phyloP scores from a whole-genome alignment of 148 eudicot species.

The Nepenthes gracilis region DNA sequence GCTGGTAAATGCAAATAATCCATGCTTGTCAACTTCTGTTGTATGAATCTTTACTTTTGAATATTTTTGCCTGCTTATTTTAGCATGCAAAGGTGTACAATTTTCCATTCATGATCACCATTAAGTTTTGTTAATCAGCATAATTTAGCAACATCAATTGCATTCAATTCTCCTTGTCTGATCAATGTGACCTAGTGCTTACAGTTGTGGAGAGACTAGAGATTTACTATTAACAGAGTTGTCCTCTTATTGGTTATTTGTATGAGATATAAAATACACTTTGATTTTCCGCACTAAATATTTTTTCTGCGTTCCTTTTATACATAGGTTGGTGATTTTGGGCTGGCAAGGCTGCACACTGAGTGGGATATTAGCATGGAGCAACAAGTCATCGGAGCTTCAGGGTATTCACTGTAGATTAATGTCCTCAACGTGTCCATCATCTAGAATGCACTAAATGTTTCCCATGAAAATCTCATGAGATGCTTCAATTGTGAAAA shows the following conservation, averaged over 20 bases:
- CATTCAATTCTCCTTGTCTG: background rate
- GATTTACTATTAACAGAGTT: background rate
- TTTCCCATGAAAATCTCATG: background rate
- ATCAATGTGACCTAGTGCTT: background rate
- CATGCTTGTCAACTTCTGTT: background rate
- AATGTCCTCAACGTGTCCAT: background rate
- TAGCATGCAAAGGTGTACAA: too few species aligned
- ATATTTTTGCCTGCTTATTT: too few species aligned
- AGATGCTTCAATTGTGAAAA: background rate
- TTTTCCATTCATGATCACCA: too few species aligned
- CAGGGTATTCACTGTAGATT: slow-evolving; percentile 37
- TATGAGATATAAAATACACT: background rate
- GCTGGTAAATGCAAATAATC: slow-evolving; percentile 34
- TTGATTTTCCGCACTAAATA: background rate
- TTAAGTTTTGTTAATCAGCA: too few species aligned
- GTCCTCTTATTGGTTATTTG: background rate
- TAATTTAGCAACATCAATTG: too few species aligned
- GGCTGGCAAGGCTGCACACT: slow-evolving; percentile 63
- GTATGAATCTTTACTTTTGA: background rate
- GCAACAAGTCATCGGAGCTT: slow-evolving; percentile 48
- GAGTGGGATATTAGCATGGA: slow-evolving; percentile 53
- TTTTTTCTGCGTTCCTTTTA: background rate
- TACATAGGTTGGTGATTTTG: slow-evolving; percentile 78
- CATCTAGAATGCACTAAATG: background rate
- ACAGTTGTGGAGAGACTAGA: too few species aligned